Base-by-base conservation (phyloP, 1,284 basidiomycete species). In the Malassezia slooffiae region DNA sequence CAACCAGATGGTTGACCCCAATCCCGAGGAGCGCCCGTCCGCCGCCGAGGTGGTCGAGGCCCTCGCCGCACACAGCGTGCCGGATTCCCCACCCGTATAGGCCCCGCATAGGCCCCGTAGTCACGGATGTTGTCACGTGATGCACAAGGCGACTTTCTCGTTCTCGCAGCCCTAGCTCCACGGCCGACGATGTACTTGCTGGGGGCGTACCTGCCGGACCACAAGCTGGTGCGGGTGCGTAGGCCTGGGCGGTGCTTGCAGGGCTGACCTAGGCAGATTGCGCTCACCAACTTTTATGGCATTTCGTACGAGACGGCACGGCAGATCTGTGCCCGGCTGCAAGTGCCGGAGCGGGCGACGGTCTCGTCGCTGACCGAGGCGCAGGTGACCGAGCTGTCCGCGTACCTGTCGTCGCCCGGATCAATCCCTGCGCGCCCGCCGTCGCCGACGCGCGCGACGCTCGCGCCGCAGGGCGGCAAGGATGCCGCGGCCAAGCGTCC, bases 381-480 rank as follows among this genome's bases (percentile, higher is more conserved):
- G 21, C 87, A 91, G 75, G 75, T 87, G 44, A 89, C 84, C 12
- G 76, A 80, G 27, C 76, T 91, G 13, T 81, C 85, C 9, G 84
- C 88, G 10, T 87, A 88, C 71, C 79, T 91, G 11, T 87, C 85
- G 1, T 85, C 85, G 0, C 87, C 87, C 0, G 72, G 77, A 20
- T 12, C 74, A 76, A 10, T 76, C 77, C 17, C 74, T 77, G 22
- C 79, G 76, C 31, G 77, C 74, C 41, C 76, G 76, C 55, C 80
- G 10, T 24, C 33, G 8, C 45, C 38, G 22, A 44, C 38, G 11
- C 37, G 37, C 7, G 26, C 38, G 10, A 27, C 19, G 8, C 16
- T 45, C 19, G 10, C 11, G 13, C 39, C 62, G 36, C 11, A 22
- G 17, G 34, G n/a, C n/a, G 9, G 17, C 9, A 16, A 24, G 19